Base-by-base conservation (phyloP, 2,329 filamentous ascomycete genomes). In the Aspergillus sp. region DNA sequence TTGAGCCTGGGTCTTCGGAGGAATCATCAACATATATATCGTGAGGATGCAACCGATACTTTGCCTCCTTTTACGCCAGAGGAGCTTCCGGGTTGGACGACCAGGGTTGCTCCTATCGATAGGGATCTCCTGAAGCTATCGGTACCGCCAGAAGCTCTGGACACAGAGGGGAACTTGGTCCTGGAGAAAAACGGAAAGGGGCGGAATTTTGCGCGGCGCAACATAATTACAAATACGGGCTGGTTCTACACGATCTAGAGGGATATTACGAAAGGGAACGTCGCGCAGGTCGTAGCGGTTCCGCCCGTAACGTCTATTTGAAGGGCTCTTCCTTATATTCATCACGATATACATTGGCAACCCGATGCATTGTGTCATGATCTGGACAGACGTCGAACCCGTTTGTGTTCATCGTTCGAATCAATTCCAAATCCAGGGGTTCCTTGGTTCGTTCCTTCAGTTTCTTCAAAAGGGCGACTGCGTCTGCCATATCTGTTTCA, bases 331-430 rank as follows among this genome's bases (percentile, higher is more conserved):
- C 65, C 19, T 62, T 60, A 57, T 63, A 63, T 43, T 62, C 58
- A 23, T 52, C 40, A n/a, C 62, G 62, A 53, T 72, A 72, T 12
- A 64, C 67, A 3, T 52, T 58, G 35, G 67, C 67, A 3, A 73
- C 60, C 7, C 56, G 58, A 15, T 65, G 50, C 69, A 73, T 71
- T n/a, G 68, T 72, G 21, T 25, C 31, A 11, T 60, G 41, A 53
- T 70, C 66, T 2, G 70, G 71, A 17, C 62, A 23, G 21, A 68
- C 59, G 37, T 73, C 71, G 44, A 68, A 69, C 12, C 59, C 62
- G 51, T 67, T 68, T 37, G 68, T 56, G 45, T 69, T 70, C 59
- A 72, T 56, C 7, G 60, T 66, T 14, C 68, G 66, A 45, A 70
- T 62, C 6, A 62, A 53, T 51, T 70, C 68, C 49, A 44, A 52